Evolutionary conservation across 345 rosid species (phyloP).

Genomic region (Odontarrhena argentea): DNA sequence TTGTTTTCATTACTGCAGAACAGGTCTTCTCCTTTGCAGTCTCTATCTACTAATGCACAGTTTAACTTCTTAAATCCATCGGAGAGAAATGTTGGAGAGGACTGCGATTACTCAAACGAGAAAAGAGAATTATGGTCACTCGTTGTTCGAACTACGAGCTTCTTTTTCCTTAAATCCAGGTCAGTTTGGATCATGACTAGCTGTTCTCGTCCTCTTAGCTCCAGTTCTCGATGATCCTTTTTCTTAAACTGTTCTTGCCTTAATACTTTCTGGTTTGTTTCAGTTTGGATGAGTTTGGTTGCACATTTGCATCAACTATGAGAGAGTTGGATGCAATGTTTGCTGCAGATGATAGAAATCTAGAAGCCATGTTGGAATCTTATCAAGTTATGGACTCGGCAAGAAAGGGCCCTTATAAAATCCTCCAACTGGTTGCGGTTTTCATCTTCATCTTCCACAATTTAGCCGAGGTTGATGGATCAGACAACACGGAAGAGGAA

Average conservation of each 20-base stretch:
- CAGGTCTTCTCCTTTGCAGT: constrained; percentile 53
- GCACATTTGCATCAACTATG: constrained; percentile 63
- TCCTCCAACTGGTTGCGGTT: constrained; percentile 65
- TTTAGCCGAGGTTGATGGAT: constrained; percentile 41
- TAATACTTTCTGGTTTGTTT: constrained; percentile 14
- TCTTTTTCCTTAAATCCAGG: constrained; percentile 75
- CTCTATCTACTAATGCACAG: constrained; percentile 45
- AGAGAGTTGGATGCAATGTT: constrained; percentile 60
- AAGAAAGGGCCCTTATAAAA: constrained; percentile 69
- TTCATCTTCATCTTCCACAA: constrained; percentile 64
- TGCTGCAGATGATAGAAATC: constrained; percentile 52
- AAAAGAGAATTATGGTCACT: constrained; percentile 62
- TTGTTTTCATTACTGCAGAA: constrained; percentile 63
- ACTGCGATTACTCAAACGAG: constrained; percentile 32
- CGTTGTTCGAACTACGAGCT: constrained; percentile 65
- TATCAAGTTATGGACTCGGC: constrained; percentile 62
- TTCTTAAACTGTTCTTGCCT: neutral
- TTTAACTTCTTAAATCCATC: constrained; percentile 68
- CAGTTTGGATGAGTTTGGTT: constrained; percentile 70
- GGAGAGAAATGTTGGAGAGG: constrained; percentile 41
- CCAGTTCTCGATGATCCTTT: constrained; percentile 7
- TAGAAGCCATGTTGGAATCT: constrained; percentile 57
- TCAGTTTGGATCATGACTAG: constrained; percentile 34
- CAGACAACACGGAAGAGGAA: constrained; percentile 36
- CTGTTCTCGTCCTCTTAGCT: neutral